phyloP scores from a whole-genome alignment of 148 eudicot genomes.

The Rhododendron griersonianum region DNA sequence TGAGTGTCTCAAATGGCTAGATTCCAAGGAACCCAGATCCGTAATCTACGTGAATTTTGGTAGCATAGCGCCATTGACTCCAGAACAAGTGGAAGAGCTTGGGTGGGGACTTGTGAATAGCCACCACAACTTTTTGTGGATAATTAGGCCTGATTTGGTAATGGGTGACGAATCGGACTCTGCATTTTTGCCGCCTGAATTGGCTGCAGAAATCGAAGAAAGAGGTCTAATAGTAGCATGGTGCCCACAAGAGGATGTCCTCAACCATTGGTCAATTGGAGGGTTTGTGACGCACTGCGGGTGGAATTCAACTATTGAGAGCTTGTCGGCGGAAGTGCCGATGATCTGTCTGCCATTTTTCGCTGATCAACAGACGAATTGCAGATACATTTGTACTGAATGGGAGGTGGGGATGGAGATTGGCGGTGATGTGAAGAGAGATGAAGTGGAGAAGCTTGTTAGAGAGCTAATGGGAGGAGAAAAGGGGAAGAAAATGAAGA shows the following conservation, averaged over 20 bases:
- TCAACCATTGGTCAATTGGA: slow-evolving; percentile 9
- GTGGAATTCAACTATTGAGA: slow-evolving; percentile 15
- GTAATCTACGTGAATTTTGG: slow-evolving; percentile 13
- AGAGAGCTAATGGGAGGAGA: not conserved
- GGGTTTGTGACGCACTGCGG: slow-evolving; percentile 17
- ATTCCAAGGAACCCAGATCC: slow-evolving; percentile 2
- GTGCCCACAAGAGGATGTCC: slow-evolving; percentile 18
- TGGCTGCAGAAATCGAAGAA: slow-evolving; percentile 1
- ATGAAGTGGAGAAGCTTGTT: not conserved
- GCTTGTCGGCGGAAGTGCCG: slow-evolving; percentile 12
- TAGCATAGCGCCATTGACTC: not conserved
- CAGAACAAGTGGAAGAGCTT: not conserved
- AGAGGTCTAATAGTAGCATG: slow-evolving; percentile 9
- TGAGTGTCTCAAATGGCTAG: not conserved
- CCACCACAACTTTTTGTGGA: slow-evolving; percentile 9
- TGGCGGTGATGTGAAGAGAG: not conserved
- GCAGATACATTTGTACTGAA: not conserved
- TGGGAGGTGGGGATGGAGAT: not conserved
- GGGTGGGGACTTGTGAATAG: slow-evolving; percentile 21
- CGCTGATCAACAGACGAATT: slow-evolving; percentile 5
- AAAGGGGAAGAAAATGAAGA: slow-evolving; percentile 9
- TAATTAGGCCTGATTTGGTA: slow-evolving; percentile 8
- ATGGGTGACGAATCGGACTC: not conserved
- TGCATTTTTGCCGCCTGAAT: not conserved
- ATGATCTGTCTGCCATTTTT: slow-evolving; percentile 19